Base-by-base conservation (phyloP, 2,329 filamentous ascomycete genomes). In the Neurospora sp. region DNA sequence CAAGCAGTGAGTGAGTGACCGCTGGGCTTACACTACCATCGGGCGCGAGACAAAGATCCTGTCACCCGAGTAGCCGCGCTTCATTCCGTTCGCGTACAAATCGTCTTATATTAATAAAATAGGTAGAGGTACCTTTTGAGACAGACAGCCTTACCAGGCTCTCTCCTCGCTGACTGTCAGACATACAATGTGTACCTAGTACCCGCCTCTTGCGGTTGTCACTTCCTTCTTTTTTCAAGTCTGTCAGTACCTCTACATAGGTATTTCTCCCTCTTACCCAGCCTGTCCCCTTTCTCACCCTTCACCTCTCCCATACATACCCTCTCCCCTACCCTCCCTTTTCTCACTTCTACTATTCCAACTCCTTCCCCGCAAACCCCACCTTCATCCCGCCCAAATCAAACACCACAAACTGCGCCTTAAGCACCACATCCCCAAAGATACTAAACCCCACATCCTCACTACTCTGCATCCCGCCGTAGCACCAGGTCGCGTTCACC, bases 281-380 rank as follows among this genome's bases (percentile, higher is more conserved):
- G 28, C 28, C 28, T 28, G 3, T 4, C 28, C 28, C 28, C 28
- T 28, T 28, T 28, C 28, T 28, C 28, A 4, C 28, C 28, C 28
- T 28, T 28, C 28, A 28, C 28, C 28, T 28, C 28, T 28, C 28
- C 28, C 28, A 28, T 28, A 28, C 28, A 28, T 28, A 28, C 28
- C 28, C 28, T 28, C 28, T 28, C 28, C 28, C 28, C 3, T 28
- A 28, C 28, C 28, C 28, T 28, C 28, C 28, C 28, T 28, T 28
- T 28, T 28, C 3, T 28, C 23, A 58, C 46, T 2, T 13, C 23
- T 17, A 17, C 46, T 7, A 28, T 28, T 17, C 23, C 52, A 74
- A 69, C 70, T 68, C 38, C 73, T 79, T 79, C 2, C 73, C 67
- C 68, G 82, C 82, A 72, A 83, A 83, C 36, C 82, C 82, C 28